Evolutionary conservation across 1,139 yeast genomes (phyloP).

Genomic region (Yarrowia galli): DNA sequence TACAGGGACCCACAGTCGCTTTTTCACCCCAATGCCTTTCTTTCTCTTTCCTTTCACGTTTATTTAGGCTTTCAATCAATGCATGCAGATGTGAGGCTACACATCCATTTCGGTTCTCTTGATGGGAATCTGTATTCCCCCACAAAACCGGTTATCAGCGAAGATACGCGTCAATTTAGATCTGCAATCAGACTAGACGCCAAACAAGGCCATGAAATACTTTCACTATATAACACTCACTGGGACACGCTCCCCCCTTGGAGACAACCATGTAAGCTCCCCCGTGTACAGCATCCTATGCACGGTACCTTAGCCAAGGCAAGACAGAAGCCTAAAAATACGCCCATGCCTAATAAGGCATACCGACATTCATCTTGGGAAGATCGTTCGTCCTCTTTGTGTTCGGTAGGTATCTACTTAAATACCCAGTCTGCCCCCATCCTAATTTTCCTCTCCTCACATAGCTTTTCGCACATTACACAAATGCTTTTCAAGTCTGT

Average conservation of each 20-base stretch:
- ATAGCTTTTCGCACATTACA: constrained; percentile 21
- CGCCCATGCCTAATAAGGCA: constrained; percentile 28
- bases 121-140: neutral
- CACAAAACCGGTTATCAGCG: neutral
- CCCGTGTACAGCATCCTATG: constrained; percentile 16
- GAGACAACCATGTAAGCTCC: neutral
- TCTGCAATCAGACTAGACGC: neutral
- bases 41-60: constrained; percentile 26
- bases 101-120: constrained; percentile 1
- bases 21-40: constrained; percentile 21
- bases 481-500: constrained; percentile 38
- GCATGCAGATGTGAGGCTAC: constrained; percentile 29
- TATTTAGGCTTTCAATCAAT: constrained; percentile 9
- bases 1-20: neutral
- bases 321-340: constrained; percentile 16
- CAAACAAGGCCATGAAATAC: neutral
- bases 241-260: no score
- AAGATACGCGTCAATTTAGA: neutral
- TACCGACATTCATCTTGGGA: constrained; percentile 24
- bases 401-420: constrained; percentile 16
- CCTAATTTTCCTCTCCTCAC: neutral
- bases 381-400: constrained; percentile 24
- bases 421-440: constrained; percentile 9
- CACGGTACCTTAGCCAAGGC: constrained; percentile 34
- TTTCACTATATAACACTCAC: no score